phyloP scores from a whole-genome alignment of 2,329 filamentous ascomycete genomes.

The Pestalotiopsis sp. region DNA sequence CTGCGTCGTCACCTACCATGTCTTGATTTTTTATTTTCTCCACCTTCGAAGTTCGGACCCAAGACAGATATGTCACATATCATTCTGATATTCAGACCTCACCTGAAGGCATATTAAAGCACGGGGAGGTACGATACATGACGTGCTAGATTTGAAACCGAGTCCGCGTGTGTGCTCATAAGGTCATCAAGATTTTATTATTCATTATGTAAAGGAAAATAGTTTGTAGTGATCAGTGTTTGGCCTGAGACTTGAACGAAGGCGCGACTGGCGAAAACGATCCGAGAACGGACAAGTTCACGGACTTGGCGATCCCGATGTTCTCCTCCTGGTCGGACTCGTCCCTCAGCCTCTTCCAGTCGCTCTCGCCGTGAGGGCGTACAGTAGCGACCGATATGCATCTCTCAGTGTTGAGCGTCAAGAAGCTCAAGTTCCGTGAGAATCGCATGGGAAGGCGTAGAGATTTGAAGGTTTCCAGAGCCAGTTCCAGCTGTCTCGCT shows the following conservation, averaged over 20 bases:
- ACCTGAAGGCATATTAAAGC: no score
- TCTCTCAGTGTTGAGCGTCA: conserved; percentile 16
- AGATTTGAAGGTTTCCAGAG: conserved; percentile 16
- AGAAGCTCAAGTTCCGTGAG: conserved; percentile 1
- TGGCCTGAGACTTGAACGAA: not conserved
- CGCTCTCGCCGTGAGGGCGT: conserved; percentile 9
- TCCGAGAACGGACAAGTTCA: conserved; percentile 19
- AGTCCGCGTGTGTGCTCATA: no score
- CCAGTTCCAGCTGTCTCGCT: not conserved
- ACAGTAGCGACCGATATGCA: conserved; percentile 14
- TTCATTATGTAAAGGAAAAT: not conserved
- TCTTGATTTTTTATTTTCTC: no score
- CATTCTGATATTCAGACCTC: no score
- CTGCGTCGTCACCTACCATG: no score
- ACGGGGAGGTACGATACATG: no score
- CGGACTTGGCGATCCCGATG: conserved; percentile 15
- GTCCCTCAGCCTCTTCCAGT: conserved; percentile 8
- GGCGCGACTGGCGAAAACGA: not conserved
- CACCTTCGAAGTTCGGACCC: no score
- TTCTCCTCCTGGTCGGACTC: conserved; percentile 7
- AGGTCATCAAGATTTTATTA: not conserved
- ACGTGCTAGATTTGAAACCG: no score
- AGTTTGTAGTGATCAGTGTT: not conserved
- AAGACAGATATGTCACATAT: no score
- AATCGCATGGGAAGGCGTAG: not conserved